Percentiles rank a stretch among this genome's conserved stretches.
phyloP scores from a whole-genome alignment of 345 rosid genomes.

The Populus pruinosa region DNA sequence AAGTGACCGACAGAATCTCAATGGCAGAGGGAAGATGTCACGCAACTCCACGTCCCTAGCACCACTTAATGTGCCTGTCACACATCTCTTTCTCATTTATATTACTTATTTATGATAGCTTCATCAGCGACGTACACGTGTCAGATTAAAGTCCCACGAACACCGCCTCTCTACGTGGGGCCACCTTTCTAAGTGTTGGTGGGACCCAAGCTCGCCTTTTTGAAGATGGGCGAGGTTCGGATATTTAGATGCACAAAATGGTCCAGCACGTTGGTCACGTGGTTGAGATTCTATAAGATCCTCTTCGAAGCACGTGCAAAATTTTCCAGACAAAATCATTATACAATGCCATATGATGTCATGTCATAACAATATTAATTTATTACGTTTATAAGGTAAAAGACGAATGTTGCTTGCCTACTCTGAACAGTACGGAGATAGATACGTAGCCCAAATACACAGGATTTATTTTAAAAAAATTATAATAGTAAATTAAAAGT shows the following conservation, averaged over 20 bases:
- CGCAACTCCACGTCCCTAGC: neutral
- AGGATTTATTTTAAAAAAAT: too few species aligned
- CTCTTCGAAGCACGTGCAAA: constrained; percentile 4
- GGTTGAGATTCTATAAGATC: constrained; percentile 10
- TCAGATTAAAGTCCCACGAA: neutral
- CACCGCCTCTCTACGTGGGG: neutral
- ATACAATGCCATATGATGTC: neutral
- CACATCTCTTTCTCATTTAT: neutral
- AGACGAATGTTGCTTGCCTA: neutral
- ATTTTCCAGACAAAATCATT: neutral
- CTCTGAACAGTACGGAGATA: neutral
- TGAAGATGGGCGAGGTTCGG: neutral
- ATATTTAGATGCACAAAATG: neutral
- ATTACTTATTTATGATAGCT: neutral
- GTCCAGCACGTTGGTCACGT: neutral
- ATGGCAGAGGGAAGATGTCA: neutral
- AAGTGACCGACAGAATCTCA: constrained; percentile 12
- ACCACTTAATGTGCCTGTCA: neutral
- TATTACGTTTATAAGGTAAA: neutral
- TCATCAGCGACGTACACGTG: neutral
- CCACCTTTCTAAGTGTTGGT: neutral
- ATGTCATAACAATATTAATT: neutral
- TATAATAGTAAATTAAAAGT: too few species aligned
- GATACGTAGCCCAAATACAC: neutral
- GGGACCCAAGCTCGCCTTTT: neutral